Conservation (phyloP, 139 green algal genomes). For the Auxenochlorella protothecoides region DNA sequence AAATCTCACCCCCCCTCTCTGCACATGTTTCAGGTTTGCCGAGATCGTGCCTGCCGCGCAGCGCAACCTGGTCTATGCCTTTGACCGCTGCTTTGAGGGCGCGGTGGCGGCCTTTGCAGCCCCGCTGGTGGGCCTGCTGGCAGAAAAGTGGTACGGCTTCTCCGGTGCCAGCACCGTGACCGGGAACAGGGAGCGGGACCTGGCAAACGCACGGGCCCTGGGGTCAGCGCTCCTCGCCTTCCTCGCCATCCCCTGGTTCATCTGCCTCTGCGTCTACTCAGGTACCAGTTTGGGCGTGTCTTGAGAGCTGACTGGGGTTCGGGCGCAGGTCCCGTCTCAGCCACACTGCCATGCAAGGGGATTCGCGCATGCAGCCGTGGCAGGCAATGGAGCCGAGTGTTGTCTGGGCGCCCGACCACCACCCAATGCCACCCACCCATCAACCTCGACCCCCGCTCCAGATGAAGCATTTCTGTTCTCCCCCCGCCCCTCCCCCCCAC, state of each 20-base stretch:
- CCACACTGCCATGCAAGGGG: too few species aligned
- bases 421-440: too few species aligned
- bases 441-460: too few species aligned
- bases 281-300: background rate
- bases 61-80: conserved; percentile 68
- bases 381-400: too few species aligned
- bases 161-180: conserved; percentile 21
- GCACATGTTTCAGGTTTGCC: conserved; percentile 35
- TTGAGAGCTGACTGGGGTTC: too few species aligned
- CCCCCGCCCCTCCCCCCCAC: background rate
- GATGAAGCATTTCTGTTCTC: too few species aligned
- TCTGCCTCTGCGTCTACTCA: conserved; percentile 36
- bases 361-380: too few species aligned
- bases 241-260: conserved; percentile 22
- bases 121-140: conserved; percentile 45
- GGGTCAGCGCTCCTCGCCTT: conserved; percentile 28
- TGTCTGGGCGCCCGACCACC: too few species aligned
- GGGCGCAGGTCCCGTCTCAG: too few species aligned
- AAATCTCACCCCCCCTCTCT: conserved; percentile 34
- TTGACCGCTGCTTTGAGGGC: conserved; percentile 61
- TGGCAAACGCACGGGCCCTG: conserved; percentile 24
- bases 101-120: conserved; percentile 32
- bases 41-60: conserved; percentile 60
- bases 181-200: conserved; percentile 4
- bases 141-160: conserved; percentile 44